Evolutionary conservation across 306 rosid genomes (phyloP).

Genomic region (Acmispon strigosus): DNA sequence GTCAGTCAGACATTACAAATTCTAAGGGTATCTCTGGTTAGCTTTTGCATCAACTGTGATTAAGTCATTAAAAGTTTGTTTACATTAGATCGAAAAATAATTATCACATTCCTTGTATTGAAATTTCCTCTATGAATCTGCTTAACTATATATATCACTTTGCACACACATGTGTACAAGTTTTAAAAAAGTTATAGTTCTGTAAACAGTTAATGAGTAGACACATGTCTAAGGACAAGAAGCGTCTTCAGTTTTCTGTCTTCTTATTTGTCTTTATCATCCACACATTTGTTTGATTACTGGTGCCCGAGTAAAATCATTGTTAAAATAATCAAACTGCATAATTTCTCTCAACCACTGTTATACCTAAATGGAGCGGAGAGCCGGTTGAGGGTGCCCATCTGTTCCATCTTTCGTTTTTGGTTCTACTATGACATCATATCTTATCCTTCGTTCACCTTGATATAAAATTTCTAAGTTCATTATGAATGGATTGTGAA

Average conservation of each 20-base stretch:
- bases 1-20: background rate
- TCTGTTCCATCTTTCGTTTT: background rate
- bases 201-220: background rate
- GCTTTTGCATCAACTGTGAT: background rate
- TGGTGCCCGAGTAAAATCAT: background rate
- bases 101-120: background rate
- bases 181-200: background rate
- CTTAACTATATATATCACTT: background rate
- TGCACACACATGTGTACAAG: background rate
- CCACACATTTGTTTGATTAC: background rate
- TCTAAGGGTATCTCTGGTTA: background rate
- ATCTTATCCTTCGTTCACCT: background rate
- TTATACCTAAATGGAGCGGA: background rate
- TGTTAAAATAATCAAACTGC: background rate
- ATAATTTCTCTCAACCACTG: background rate
- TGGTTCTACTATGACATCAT: background rate
- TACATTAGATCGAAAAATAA: background rate
- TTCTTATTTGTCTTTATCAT: background rate
- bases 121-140: background rate
- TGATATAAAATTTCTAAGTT: background rate
- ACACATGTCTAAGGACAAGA: background rate
- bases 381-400: background rate
- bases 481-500: background rate
- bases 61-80: background rate
- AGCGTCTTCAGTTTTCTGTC: background rate